Evolutionary conservation across 2,329 filamentous ascomycete species (phyloP).

Genomic region (Penicillium sp.): DNA sequence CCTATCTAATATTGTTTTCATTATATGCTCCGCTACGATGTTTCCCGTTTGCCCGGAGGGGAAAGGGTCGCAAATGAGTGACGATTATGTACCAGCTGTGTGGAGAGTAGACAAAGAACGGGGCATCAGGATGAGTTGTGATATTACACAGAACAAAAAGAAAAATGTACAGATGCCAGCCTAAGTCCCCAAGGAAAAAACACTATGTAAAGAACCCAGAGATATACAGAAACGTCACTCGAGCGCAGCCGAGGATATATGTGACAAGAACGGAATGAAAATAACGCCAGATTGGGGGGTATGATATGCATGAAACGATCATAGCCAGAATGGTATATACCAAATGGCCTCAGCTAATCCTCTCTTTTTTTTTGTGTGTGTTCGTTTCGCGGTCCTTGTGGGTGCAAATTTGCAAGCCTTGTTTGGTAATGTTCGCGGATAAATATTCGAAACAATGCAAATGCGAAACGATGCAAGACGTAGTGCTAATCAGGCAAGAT

Average conservation of each 20-base stretch:
- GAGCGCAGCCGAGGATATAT: conserved; percentile 1
- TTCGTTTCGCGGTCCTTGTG: neutral
- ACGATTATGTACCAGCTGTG: neutral
- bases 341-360: conserved; percentile 10
- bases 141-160: conserved; percentile 12
- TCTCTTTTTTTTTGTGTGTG: neutral
- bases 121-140: neutral
- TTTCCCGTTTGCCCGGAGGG: neutral
- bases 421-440: neutral
- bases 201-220: neutral
- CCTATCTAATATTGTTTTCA: neutral
- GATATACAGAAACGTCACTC: neutral
- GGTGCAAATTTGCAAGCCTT: neutral
- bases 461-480: too few relatives aligned
- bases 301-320: conserved; percentile 28
- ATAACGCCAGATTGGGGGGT: conserved; percentile 23
- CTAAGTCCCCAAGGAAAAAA: neutral
- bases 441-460: too few relatives aligned
- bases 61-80: neutral
- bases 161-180: neutral
- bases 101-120: neutral
- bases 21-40: neutral
- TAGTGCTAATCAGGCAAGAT: conserved; percentile 14
- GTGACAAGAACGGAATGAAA: conserved; percentile 4
- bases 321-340: conserved; percentile 20